A percentile compares a stretch with the other conserved stretches of the same genome.
These are phyloP conservation scores for Paxillus ammoniavirescens DNA, from an alignment of 768 basidiomycete species.

Conservation along the genomic window DNA sequence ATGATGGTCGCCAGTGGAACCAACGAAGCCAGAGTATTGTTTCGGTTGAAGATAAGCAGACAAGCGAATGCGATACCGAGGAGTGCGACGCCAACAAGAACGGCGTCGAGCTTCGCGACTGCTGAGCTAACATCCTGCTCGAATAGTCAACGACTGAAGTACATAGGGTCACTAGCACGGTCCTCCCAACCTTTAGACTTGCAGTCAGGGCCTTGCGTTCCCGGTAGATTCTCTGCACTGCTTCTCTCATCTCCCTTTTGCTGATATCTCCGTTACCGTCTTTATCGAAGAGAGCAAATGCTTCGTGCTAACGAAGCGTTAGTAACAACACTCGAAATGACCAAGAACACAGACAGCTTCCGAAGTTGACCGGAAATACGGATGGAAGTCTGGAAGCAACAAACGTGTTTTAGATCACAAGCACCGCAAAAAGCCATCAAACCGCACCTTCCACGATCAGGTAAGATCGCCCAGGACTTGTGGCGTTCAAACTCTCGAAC, in stretches of 20 bases:
- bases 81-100: constrained; percentile 58
- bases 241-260: constrained; percentile 79
- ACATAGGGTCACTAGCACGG: neutral
- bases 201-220: constrained; percentile 72
- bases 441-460: constrained; percentile 63
- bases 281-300: constrained; percentile 72
- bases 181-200: constrained; percentile 57
- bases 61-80: constrained; percentile 64
- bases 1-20: constrained; percentile 79
- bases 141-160: constrained; percentile 2
- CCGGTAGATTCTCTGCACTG: constrained; percentile 75
- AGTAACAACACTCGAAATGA: neutral
- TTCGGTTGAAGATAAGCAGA: constrained; percentile 71
- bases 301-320: constrained; percentile 50
- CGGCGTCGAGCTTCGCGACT: constrained; percentile 76
- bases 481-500: constrained; percentile 59
- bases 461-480: constrained; percentile 56
- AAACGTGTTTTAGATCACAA: neutral
- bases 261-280: constrained; percentile 82
- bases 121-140: constrained; percentile 66
- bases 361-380: constrained; percentile 68
- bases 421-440: neutral
- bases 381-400: constrained; percentile 60
- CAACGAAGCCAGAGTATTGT: constrained; percentile 64
- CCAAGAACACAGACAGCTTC: constrained; percentile 53